Conservation (phyloP, 768 basidiomycete species). For the Trametes gibbosa region DNA sequence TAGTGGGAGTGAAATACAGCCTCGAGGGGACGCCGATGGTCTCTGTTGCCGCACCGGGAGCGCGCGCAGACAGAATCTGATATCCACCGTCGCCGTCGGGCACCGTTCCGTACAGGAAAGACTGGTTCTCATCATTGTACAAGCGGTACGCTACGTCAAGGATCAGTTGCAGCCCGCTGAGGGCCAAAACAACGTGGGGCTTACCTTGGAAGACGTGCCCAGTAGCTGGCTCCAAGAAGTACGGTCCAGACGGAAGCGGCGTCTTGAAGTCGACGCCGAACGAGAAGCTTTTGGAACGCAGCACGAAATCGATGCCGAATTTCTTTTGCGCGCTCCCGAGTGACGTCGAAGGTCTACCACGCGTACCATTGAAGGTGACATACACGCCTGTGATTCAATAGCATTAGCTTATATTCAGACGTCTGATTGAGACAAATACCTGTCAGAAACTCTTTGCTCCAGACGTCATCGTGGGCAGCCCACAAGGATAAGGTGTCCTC, state of each 20-base stretch:
- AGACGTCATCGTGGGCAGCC: slow-evolving; percentile 26
- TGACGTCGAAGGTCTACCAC: background rate
- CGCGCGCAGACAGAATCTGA: slow-evolving; percentile 23
- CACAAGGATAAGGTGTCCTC: slow-evolving; percentile 14
- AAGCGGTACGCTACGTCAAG: slow-evolving; percentile 35
- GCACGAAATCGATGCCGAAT: slow-evolving; percentile 18
- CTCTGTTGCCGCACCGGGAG: slow-evolving; percentile 25
- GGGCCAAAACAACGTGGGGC: background rate
- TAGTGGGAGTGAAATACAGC: slow-evolving; percentile 34
- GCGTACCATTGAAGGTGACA: slow-evolving; percentile 20
- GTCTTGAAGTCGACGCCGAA: slow-evolving; percentile 16
- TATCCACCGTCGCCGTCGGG: slow-evolving; percentile 35
- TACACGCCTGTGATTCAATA: slow-evolving; percentile 21
- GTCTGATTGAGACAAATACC: slow-evolving; percentile 6
- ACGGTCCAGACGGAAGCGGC: slow-evolving; percentile 25
- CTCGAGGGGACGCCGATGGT: slow-evolving; percentile 51
- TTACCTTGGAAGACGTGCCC: slow-evolving; percentile 29
- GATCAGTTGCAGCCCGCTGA: background rate
- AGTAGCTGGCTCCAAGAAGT: slow-evolving; percentile 23
- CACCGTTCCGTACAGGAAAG: slow-evolving; percentile 43
- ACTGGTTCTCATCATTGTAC: slow-evolving; percentile 41
- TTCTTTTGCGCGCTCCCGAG: slow-evolving; percentile 7
- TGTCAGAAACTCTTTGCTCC: slow-evolving; percentile 23
- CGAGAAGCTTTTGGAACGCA: slow-evolving; percentile 12
- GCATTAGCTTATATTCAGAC: background rate